These are phyloP conservation scores for Aspergillus oerlinghausenensis DNA, from an alignment of 2,329 filamentous ascomycete species.

Conservation along the genomic window DNA sequence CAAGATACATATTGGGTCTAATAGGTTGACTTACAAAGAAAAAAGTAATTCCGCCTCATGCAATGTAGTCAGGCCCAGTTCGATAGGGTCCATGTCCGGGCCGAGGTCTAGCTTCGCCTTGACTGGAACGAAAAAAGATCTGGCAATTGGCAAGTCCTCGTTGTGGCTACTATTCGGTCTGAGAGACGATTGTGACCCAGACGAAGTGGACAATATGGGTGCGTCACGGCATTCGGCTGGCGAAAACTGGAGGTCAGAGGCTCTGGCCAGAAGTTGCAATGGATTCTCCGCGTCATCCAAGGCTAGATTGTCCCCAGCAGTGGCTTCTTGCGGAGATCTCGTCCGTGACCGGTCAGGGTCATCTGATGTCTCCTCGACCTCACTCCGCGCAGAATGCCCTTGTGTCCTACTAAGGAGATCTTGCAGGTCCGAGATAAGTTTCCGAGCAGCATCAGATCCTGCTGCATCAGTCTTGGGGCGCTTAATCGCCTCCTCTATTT, in stretches of 20 bases:
- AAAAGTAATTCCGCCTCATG: constrained; percentile 63
- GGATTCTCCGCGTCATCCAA: constrained; percentile 73
- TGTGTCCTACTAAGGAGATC: constrained; percentile 49
- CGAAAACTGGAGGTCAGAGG: constrained; percentile 63
- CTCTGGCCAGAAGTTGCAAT: constrained; percentile 66
- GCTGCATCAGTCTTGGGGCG: constrained; percentile 47
- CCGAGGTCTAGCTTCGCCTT: constrained; percentile 61
- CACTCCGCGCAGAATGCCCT: constrained; percentile 30
- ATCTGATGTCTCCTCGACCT: constrained; percentile 28
- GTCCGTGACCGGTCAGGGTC: constrained; percentile 21
- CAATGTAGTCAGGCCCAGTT: constrained; percentile 63
- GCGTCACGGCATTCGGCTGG: constrained; percentile 27
- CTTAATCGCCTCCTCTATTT: constrained; percentile 66
- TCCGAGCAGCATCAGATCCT: constrained; percentile 41
- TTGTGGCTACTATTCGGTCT: constrained; percentile 7
- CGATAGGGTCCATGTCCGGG: constrained; percentile 62
- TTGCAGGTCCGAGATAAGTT: constrained; percentile 43
- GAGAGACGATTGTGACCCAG: constrained; percentile 39
- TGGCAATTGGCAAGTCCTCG: constrained; percentile 34
- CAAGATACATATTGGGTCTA: neutral
- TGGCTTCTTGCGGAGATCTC: constrained; percentile 18
- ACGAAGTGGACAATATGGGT: constrained; percentile 21
- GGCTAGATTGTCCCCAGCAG: constrained; percentile 51
- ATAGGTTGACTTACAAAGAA: constrained; percentile 50
- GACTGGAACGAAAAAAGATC: constrained; percentile 63